Evolutionary conservation across 805 yeast genomes (phyloP), one percentile per base, ranked within the genome.

Genomic region (Candida ipomoeae): DNA sequence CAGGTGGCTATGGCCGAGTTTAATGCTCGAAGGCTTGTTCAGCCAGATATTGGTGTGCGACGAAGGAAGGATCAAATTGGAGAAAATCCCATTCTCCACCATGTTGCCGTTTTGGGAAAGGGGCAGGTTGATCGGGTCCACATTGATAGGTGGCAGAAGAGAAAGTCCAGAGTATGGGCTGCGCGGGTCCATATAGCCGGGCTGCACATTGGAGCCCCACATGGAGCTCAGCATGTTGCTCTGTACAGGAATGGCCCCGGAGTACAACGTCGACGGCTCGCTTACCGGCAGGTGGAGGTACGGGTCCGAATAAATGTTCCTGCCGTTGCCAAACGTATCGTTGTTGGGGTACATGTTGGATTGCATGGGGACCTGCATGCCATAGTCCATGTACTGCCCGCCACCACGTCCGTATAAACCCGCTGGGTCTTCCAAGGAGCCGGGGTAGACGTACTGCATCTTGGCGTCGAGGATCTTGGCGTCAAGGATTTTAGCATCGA

Each of bases 31-130:
- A 7, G 50, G 52, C 11, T 50, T 45, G 37, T 51, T 58, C 60
- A 57, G 60, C 60, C 60, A 57, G 31, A 57, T 57, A 20, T 49
- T 55, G 40, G 46, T 57, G 40, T 49, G 51, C 7, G 54, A 40
- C 4, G 52, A 44, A 6, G 60, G 47, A 26, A 57, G 52, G 33
- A 50, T 37, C 20, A 55, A 37, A 29, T 48, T 48, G 46, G 41
- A 48, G 40, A 55, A 46, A 43, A 55, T 48, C 5, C 47, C 49
- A 29, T 38, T 39, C n/a, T 52, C 53, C 44, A 32, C 41, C 29
- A 21, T 40, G 29, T 32, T 50, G 34, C 52, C 44, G n/a, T 45
- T 44, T 13, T 48, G 55, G 10, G 53, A 45, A 29, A 52, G 43
- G 1, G 57, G 47, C 11, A 54, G 56, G n/a, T 43, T 44, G 37